Evolutionary conservation across 164 flowering plant genomes (phyloP), one percentile per base, ranked within the genome.

Genomic region (Macadamia integrifolia): DNA sequence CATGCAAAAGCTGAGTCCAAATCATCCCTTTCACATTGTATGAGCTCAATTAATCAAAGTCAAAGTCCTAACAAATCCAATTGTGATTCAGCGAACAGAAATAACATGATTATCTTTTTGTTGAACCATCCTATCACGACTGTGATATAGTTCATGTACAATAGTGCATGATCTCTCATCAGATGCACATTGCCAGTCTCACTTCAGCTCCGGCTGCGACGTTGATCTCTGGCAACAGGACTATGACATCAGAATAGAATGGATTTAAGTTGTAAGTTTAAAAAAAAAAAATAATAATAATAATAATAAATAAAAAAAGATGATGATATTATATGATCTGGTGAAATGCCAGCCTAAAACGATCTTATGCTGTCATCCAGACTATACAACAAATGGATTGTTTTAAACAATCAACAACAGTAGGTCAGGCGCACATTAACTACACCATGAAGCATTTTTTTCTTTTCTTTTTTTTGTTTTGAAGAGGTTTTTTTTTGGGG

Each of bases 121-220:
- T 64, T 63, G 62, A 71, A 67, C 67, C 72, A 73, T 65, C 65
- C 78, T 80, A 81, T 31, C 56, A 76, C 58, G 69, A 78, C 75
- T 80, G 80, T 65, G 23, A 23, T 23, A 23, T 23, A 23, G 23
- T 23, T 23, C 40, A 35, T 35, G 40, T 35, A 5, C 3, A 5
- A 35, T 35, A 2, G 61, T 62, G 62, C 11, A 10, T 3, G 56
- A 69, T 42, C 55, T 28, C 46, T 57, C 81, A 68, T 64, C 71
- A 60, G 52, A 9, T 30, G 40, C 58, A 35, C 10, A 18, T 35
- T 49, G 40, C 18, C 15, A 44, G 11, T 40, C 17, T 55, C 40
- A 23, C 68, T 74, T 73, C 77, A 71, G 82, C 82, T 76, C 70
- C 76, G 58, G 50, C 78, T 78, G 62, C 76, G 65, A 53, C 64